A percentile compares a stretch with the other conserved stretches of the same genome.
Evolutionary conservation across 2,329 filamentous ascomycete species (phyloP).

Genomic region (Zymoseptoria ardabiliae): DNA sequence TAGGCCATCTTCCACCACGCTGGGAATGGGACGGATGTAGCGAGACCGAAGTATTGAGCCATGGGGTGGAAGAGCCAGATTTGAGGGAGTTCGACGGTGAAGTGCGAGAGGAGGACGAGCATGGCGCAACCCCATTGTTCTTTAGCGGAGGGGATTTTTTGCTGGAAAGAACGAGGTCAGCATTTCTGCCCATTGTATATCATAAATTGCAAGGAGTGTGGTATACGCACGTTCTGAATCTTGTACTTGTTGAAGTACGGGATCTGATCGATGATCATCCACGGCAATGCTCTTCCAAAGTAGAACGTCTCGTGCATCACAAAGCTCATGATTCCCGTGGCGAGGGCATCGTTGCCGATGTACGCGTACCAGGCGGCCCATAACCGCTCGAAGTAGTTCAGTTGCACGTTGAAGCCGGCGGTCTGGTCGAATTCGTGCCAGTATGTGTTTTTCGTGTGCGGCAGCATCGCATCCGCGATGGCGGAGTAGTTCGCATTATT

Average conservation of each 20-base stretch:
- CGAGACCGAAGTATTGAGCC: slow-evolving; percentile 84
- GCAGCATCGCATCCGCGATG: slow-evolving; percentile 31
- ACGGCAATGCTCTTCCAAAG: slow-evolving; percentile 85
- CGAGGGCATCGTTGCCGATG: slow-evolving; percentile 96
- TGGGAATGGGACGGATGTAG: slow-evolving; percentile 84
- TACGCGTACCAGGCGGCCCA: slow-evolving; percentile 97
- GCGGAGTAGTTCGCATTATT: slow-evolving; percentile 28
- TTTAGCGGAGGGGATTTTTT: slow-evolving; percentile 82
- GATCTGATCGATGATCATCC: slow-evolving; percentile 84
- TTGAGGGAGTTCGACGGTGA: slow-evolving; percentile 95
- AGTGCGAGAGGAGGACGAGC: slow-evolving; percentile 88
- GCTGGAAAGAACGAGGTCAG: slow-evolving; percentile 34
- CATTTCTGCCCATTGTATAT: too few species aligned
- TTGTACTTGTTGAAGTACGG: slow-evolving; percentile 89
- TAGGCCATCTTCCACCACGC: slow-evolving; percentile 75
- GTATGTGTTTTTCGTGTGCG: slow-evolving; percentile 48
- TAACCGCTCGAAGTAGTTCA: slow-evolving; percentile 78
- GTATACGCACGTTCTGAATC: slow-evolving; percentile 67
- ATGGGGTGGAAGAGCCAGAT: slow-evolving; percentile 99
- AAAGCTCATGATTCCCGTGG: slow-evolving; percentile 97
- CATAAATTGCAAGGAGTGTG: background rate
- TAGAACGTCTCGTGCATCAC: slow-evolving; percentile 90
- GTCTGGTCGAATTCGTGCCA: slow-evolving; percentile 60
- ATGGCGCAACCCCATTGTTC: slow-evolving; percentile 94
- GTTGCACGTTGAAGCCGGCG: slow-evolving; percentile 68